A percentile compares a stretch with the other conserved stretches of the same genome.
phyloP scores from a whole-genome alignment of 306 rosid genomes.

The Sicyos baderoa region DNA sequence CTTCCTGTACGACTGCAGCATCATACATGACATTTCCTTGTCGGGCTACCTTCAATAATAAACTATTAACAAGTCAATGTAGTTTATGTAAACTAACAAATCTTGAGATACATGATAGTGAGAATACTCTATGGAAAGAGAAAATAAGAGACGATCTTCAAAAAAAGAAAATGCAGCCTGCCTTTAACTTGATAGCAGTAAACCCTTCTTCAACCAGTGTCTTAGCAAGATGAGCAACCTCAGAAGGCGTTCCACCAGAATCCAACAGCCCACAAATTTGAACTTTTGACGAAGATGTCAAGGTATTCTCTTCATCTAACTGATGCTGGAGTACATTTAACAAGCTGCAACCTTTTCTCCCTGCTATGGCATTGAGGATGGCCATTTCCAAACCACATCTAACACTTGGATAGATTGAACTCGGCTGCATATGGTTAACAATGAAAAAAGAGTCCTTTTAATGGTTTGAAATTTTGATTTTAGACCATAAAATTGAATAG shows the following conservation, averaged over 20 bases:
- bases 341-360: constrained; percentile 49
- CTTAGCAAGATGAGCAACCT: constrained; percentile 65
- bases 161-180: constrained; percentile 13
- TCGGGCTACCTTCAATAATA: constrained; percentile 61
- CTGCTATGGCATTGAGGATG: constrained; percentile 74
- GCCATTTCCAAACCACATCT: constrained; percentile 99
- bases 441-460: neutral
- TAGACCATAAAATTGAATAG: neutral
- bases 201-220: constrained; percentile 68
- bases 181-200: constrained; percentile 83
- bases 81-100: constrained; percentile 2
- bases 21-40: constrained; percentile 52
- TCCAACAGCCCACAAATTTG: constrained; percentile 69
- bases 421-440: constrained; percentile 42
- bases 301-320: constrained; percentile 29
- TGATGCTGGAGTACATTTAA: constrained; percentile 43
- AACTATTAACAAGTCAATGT: neutral
- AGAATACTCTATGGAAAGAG: constrained; percentile 9
- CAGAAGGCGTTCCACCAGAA: constrained; percentile 56
- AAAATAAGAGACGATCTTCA: constrained; percentile 8
- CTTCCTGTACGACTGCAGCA: constrained; percentile 60
- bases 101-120: constrained; percentile 8
- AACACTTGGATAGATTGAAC: constrained; percentile 80
- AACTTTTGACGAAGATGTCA: constrained; percentile 36
- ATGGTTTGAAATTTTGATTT: neutral